Percentiles rank a stretch among this genome's conserved stretches.
These are phyloP conservation scores for Alternaria sp. DNA, from an alignment of 2,329 filamentous ascomycete genomes.

Conservation along the genomic window DNA sequence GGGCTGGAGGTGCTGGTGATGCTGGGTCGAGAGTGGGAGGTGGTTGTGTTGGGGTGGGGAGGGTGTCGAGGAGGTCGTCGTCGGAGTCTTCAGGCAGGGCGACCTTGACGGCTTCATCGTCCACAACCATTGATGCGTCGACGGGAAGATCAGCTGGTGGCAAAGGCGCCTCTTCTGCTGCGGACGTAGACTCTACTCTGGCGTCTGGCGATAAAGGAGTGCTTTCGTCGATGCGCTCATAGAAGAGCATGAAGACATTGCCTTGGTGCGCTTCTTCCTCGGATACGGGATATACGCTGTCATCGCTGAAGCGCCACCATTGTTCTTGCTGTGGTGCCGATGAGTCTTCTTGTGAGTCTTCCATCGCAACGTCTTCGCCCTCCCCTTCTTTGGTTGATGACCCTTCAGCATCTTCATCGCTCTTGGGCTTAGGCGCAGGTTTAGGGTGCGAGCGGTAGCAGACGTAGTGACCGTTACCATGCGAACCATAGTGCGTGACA, in stretches of 20 bases:
- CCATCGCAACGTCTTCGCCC: constrained; percentile 21
- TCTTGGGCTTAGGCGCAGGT: not conserved
- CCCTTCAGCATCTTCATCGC: not conserved
- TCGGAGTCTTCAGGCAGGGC: constrained; percentile 31
- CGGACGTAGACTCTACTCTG: not conserved
- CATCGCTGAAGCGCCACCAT: constrained; percentile 94
- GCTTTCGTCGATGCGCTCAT: constrained; percentile 66
- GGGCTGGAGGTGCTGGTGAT: not conserved
- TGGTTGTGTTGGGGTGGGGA: not conserved
- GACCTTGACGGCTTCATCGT: constrained; percentile 17
- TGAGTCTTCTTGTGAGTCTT: constrained; percentile 14
- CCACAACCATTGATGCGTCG: not conserved
- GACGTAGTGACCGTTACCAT: constrained; percentile 96
- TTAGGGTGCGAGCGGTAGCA: constrained; percentile 78
- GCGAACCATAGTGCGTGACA: constrained; percentile 85
- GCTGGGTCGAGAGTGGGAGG: not conserved
- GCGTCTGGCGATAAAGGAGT: constrained; percentile 39
- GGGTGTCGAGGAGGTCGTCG: constrained; percentile 14
- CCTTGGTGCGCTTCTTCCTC: constrained; percentile 77
- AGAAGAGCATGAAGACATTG: constrained; percentile 97
- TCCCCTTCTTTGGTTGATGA: constrained; percentile 1
- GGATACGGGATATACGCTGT: constrained; percentile 76
- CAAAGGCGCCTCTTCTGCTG: constrained; percentile 24
- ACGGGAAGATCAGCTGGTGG: constrained; percentile 15
- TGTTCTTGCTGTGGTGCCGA: constrained; percentile 46